Evolutionary conservation across 371 early-diverging fungal genomes (phyloP).

Genomic region (Vairimorpha ceranae): DNA sequence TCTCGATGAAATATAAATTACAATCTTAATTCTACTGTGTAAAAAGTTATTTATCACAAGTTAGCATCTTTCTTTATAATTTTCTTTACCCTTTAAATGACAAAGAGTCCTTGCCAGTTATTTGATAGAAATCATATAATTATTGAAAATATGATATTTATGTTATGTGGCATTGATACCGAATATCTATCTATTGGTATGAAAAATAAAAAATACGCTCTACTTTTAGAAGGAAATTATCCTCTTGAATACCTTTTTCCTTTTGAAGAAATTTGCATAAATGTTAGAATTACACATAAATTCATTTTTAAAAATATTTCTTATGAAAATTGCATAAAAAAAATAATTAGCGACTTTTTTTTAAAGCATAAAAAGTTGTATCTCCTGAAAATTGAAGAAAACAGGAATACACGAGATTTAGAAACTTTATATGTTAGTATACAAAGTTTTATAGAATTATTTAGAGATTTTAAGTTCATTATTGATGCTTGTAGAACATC

Average conservation of each 20-base stretch:
- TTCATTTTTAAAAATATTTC: slow-evolving; percentile 14
- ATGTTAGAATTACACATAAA: slow-evolving; percentile 18
- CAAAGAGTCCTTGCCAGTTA: too few species aligned
- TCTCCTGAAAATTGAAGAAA: background rate
- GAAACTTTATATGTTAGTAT: slow-evolving; percentile 7
- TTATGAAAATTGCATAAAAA: background rate
- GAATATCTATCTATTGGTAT: slow-evolving; percentile 9
- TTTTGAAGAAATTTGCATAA: slow-evolving; percentile 20
- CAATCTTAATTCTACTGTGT: too few species aligned
- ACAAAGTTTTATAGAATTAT: background rate
- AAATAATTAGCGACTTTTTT: slow-evolving; percentile 12
- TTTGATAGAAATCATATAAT: too few species aligned
- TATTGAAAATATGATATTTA: background rate
- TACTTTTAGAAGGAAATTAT: slow-evolving; percentile 1
- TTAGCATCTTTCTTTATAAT: too few species aligned
- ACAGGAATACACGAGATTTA: background rate
- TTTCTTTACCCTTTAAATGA: too few species aligned
- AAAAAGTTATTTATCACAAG: too few species aligned
- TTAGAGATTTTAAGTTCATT: slow-evolving; percentile 5
- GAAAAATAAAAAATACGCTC: slow-evolving; percentile 16
- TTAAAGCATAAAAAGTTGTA: background rate
- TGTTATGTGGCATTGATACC: slow-evolving; percentile 28
- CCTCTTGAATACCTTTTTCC: slow-evolving; percentile 2
- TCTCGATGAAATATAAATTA: too few species aligned
- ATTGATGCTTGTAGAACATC: slow-evolving; percentile 7